Evolutionary conservation across 441 rosid species (phyloP).

Genomic region (Hura crepitans): DNA sequence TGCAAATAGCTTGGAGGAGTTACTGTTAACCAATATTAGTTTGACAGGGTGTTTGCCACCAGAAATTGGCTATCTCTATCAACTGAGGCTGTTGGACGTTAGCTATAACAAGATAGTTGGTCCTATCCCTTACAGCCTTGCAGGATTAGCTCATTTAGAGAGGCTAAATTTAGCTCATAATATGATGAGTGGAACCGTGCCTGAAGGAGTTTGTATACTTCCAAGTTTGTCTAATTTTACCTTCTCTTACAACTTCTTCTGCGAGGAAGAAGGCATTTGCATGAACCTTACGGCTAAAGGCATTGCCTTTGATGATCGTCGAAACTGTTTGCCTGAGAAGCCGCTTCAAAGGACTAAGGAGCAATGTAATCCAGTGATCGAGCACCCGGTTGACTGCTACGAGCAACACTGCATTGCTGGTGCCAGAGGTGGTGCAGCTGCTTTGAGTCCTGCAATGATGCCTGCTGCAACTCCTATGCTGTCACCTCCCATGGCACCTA

Average conservation of each 20-base stretch:
- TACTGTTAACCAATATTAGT: conserved; percentile 58
- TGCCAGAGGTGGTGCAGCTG: not conserved
- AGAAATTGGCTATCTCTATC: conserved; percentile 73
- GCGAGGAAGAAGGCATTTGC: conserved; percentile 58
- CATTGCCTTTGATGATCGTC: conserved; percentile 49
- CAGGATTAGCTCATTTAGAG: conserved; percentile 64
- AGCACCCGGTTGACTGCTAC: conserved; percentile 63
- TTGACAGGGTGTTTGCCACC: conserved; percentile 75
- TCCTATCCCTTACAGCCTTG: conserved; percentile 63
- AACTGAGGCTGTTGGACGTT: conserved; percentile 66
- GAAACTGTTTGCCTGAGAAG: conserved; percentile 67
- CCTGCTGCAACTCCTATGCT: conserved; percentile 39
- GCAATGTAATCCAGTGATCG: conserved; percentile 47
- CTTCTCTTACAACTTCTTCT: conserved; percentile 63
- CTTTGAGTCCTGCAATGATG: conserved; percentile 29
- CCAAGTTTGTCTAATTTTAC: conserved; percentile 64
- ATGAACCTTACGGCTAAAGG: conserved; percentile 54
- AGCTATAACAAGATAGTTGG: conserved; percentile 70
- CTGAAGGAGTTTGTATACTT: conserved; percentile 53
- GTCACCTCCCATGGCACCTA: conserved; percentile 54
- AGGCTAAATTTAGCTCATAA: conserved; percentile 63
- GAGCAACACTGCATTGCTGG: conserved; percentile 34
- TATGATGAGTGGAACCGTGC: conserved; percentile 57
- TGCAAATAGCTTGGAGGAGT: conserved; percentile 66
- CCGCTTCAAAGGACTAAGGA: conserved; percentile 51